Evolutionary conservation across 352 stramenopile species (phyloP).

Genomic region (Albugo candida): DNA sequence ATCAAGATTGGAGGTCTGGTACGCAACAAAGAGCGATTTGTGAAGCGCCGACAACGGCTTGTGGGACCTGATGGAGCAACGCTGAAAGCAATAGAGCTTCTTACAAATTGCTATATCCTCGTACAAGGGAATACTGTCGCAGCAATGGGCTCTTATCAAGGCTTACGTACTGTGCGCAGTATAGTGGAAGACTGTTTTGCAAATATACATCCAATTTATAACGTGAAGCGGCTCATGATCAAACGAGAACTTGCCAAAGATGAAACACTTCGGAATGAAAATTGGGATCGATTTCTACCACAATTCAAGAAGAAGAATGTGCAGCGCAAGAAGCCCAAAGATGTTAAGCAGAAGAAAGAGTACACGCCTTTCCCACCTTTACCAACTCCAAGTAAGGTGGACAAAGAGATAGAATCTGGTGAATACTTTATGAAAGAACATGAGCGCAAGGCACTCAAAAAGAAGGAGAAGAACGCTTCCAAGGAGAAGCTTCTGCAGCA

Average conservation of each 20-base stretch:
- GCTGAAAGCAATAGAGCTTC: slow-evolving; percentile 93
- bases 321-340: slow-evolving; percentile 87
- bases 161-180: slow-evolving; percentile 87
- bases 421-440: slow-evolving; percentile 99
- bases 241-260: slow-evolving; percentile 98
- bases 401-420: slow-evolving; percentile 96
- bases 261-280: slow-evolving; percentile 88
- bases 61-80: slow-evolving; percentile 96
- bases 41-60: slow-evolving; percentile 95
- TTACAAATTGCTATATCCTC: slow-evolving; percentile 98
- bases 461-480: slow-evolving; percentile 69
- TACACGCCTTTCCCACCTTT: slow-evolving; percentile 99
- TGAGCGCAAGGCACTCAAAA: slow-evolving; percentile 84
- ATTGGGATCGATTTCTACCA: slow-evolving; percentile 97
- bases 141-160: slow-evolving; percentile 73
- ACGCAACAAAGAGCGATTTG: slow-evolving; percentile 98
- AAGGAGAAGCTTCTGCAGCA: slow-evolving; percentile 36
- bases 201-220: slow-evolving; percentile 99
- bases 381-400: slow-evolving; percentile 90
- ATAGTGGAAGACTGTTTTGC: slow-evolving; percentile 99
- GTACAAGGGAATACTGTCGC: slow-evolving; percentile 97
- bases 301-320: slow-evolving; percentile 99
- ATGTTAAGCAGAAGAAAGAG: slow-evolving; percentile 81
- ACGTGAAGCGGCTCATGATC: slow-evolving; percentile 99
- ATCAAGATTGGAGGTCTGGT: slow-evolving; percentile 99